Evolutionary conservation across 2,329 filamentous ascomycete genomes (phyloP), one percentile per base, ranked within the genome.

Genomic region (Epichloe baconii): DNA sequence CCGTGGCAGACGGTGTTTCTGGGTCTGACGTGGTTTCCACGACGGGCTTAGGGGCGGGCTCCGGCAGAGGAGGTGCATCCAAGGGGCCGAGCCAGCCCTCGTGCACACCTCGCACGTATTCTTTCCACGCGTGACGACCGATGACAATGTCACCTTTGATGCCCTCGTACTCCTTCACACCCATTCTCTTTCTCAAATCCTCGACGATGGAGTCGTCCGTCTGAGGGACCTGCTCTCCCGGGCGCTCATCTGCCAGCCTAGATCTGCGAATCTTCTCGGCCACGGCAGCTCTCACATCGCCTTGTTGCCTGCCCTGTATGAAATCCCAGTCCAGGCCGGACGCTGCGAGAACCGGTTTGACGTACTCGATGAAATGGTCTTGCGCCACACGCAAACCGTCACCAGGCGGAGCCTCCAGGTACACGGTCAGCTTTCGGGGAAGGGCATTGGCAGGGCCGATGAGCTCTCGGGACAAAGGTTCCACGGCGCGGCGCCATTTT

Each of bases 321-420:
- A 96, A 94, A 61, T 96, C 91, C 82, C 94, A 97, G 66, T 98
- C 93, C 62, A 97, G 71, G 0, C 90, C 90, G 1, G 88, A 91
- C 2, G 88, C 85, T 4, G 93, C 86, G 40, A 98, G 71, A 26
- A 98, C 79, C 2, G 93, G 93, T 73, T 97, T 97, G 43, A 96
- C 80, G 64, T 96, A 98, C 66, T 95, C 88, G 62, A 89, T 84
- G 68, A 95, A 98, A 69, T 97, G 90, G 59, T 97, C 89, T 60
- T 95, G 85, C n/a, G 90, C 87, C 42, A 80, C 70, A 52, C 89
- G 79, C 50, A 97, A 71, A 5, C 88, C 85, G 68, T 97, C 91
- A 12, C 85, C 88, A 0, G 93, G 93, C 5, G 93, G 90, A 4
- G 86, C 84, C 55, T 87, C 82, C 50, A 98, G 75, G 66, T 88